Evolutionary conservation across 2,329 filamentous ascomycete genomes (phyloP).

Genomic region (Colletotrichum gloeosporioides): DNA sequence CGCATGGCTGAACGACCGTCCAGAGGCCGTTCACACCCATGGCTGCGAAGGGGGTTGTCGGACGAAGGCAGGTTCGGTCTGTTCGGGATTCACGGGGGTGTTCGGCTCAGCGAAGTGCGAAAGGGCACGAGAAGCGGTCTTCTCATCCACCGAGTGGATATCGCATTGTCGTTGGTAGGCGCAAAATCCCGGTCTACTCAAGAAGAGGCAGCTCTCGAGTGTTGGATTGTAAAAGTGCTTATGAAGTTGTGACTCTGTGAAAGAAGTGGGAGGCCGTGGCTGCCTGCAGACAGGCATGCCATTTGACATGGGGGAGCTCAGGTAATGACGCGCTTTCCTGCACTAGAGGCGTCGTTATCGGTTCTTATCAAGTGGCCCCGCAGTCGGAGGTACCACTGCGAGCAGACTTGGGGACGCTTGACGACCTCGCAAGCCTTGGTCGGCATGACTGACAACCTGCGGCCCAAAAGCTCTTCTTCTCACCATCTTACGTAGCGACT

Average conservation of each 20-base stretch:
- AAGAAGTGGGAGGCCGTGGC: not conserved
- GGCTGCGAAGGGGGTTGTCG: conserved; percentile 23
- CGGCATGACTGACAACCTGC: not conserved
- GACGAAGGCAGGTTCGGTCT: not conserved
- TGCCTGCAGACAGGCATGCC: not conserved
- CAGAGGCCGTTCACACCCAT: conserved; percentile 99
- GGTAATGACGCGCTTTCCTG: conserved; percentile 19
- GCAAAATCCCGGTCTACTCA: not conserved
- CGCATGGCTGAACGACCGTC: conserved; percentile 94
- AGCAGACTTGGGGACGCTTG: not conserved
- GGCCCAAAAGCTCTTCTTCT: not conserved
- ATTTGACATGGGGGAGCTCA: not conserved
- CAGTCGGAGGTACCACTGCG: not conserved
- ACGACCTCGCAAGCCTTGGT: not conserved
- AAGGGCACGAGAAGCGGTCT: conserved; percentile 15
- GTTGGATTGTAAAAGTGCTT: not conserved
- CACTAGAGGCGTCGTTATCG: conserved; percentile 4
- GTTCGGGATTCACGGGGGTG: conserved; percentile 9
- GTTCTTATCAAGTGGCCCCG: conserved; percentile 14
- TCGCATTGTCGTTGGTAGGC: conserved; percentile 5
- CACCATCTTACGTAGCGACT: not conserved
- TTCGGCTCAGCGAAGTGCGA: not conserved
- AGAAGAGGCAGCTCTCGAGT: not conserved
- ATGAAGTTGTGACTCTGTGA: conserved; percentile 3
- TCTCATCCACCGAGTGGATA: conserved; percentile 8